phyloP scores from a whole-genome alignment of 768 basidiomycete genomes.

The Leccinum rimulosum region DNA sequence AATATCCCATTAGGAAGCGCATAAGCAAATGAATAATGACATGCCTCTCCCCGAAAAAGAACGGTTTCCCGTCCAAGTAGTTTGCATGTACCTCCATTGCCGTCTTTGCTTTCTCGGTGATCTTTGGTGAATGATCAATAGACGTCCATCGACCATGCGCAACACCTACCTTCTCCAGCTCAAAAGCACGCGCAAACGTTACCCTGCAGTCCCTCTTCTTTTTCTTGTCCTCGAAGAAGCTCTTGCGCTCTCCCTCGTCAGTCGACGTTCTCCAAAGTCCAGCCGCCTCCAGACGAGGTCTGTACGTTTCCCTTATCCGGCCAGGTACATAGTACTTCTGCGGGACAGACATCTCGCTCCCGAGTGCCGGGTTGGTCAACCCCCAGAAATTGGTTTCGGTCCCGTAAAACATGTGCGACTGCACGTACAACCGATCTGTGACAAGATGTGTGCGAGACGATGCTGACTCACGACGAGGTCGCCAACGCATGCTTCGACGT shows the following conservation, averaged over 20 bases:
- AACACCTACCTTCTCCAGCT: constrained; percentile 52
- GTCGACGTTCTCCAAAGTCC: constrained; percentile 57
- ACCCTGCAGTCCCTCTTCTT: constrained; percentile 35
- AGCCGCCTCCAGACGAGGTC: constrained; percentile 55
- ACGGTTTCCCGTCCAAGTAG: constrained; percentile 48
- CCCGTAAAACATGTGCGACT: constrained; percentile 68
- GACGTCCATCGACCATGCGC: background rate
- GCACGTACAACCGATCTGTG: constrained; percentile 7
- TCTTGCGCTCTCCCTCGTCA: constrained; percentile 39
- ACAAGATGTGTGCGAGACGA: background rate
- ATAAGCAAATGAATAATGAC: constrained; percentile 9
- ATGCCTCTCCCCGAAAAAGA: constrained; percentile 52
- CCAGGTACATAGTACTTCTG: constrained; percentile 72
- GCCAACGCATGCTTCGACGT: constrained; percentile 63
- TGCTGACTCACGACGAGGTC: constrained; percentile 61
- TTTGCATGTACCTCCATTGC: constrained; percentile 57
- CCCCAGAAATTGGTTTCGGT: constrained; percentile 59
- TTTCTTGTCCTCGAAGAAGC: constrained; percentile 34
- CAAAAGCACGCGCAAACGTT: constrained; percentile 54
- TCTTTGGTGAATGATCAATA: constrained; percentile 37
- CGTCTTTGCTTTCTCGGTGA: constrained; percentile 55
- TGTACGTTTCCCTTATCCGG: constrained; percentile 57
- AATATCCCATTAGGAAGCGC: background rate
- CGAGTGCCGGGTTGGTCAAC: constrained; percentile 54
- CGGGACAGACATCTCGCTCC: constrained; percentile 58